Evolutionary conservation across 768 basidiomycete genomes (phyloP).

Genomic region (Polyporus arcularius): DNA sequence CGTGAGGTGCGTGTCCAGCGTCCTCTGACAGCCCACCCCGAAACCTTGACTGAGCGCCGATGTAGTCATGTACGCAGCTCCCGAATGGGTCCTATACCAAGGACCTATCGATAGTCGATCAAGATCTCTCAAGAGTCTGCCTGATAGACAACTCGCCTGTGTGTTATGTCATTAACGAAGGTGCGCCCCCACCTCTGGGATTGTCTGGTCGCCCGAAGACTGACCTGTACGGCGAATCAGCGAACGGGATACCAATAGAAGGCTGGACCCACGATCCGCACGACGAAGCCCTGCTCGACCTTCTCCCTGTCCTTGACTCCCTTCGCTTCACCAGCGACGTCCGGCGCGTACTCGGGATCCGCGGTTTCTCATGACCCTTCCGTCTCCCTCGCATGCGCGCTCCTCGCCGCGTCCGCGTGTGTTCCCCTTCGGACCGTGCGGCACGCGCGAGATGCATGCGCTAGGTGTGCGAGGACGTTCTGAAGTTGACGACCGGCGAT

Average conservation of each 20-base stretch:
- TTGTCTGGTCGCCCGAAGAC: neutral
- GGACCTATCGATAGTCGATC: conserved; percentile 83
- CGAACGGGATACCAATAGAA: conserved; percentile 98
- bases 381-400: neutral
- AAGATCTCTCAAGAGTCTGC: conserved; percentile 90
- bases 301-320: conserved; percentile 94
- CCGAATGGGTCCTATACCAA: conserved; percentile 95
- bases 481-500: neutral
- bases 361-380: conserved; percentile 46
- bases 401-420: neutral
- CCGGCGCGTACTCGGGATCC: conserved; percentile 82
- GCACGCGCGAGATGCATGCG: neutral
- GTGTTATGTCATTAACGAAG: conserved; percentile 90
- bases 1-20: conserved; percentile 67
- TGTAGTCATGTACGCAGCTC: conserved; percentile 87
- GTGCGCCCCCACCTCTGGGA: conserved; percentile 42
- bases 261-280: conserved; percentile 98
- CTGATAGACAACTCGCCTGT: conserved; percentile 96
- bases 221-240: conserved; percentile 43
- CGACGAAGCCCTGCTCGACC: conserved; percentile 94
- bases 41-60: neutral
- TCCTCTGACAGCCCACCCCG: neutral
- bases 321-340: conserved; percentile 96
- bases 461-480: neutral
- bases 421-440: neutral